Base-by-base conservation (phyloP, 1,284 basidiomycete species). In the Mycosarcoma mackinlayi region DNA sequence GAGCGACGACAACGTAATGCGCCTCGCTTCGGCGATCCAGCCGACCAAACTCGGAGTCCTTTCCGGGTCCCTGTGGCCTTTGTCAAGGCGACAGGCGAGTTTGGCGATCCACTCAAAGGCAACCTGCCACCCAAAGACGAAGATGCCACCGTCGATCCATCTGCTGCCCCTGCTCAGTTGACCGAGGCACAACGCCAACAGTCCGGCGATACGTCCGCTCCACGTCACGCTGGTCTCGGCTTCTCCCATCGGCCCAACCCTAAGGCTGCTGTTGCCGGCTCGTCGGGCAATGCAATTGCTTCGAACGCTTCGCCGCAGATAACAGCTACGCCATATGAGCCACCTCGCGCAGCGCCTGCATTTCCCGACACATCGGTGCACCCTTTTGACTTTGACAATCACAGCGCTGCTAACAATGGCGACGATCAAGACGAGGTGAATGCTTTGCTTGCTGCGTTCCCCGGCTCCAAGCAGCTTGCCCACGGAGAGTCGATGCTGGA, bases 11-110 rank as follows among this genome's bases (percentile, higher is more conserved):
- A 40, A 27, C 52, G 61, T 16, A 35, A 58, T 21, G 24, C 11
- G 18, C 30, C 57, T 16, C 72, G 61, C 37, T 61, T 60, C 21
- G 67, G 62, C 11, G 66, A 69, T 21, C 68, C 66, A 8, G 72
- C 72, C 0, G 55, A 62, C 19, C 9, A 44, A 19, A 44, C 52
- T 9, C 54, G 58, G 30, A 59, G 39, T 24, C 50, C 59, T 9
- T 66, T 77, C 35, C 34, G 70, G n/a, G 53, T 52, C 18, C 74
- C 76, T 11, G 58, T 76, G 19, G 46, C 67, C 11, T 78, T 78
- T 39, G 75, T 76, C 60, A 75, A 77, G 51, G 51, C 72, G 1
- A 59, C 65, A 1, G 75, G 74, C 44, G 62, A 64, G 37, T 73
- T 54, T 24, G 52, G 54, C 21, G 61, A 64, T 47, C 67, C 60